Base-by-base conservation (phyloP, 768 basidiomycete species). In the Suillus decipiens region DNA sequence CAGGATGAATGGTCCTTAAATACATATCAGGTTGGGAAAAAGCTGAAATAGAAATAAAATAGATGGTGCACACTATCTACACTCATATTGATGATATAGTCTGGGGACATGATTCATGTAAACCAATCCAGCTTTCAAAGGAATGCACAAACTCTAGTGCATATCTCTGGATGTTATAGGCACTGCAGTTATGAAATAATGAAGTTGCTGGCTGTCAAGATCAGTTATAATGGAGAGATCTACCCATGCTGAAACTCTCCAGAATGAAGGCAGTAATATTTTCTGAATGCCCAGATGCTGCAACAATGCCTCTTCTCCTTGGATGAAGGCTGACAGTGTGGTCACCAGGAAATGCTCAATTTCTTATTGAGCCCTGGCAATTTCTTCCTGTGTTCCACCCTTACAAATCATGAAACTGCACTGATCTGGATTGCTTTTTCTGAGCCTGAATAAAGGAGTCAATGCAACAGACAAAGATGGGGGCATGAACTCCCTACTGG, bases 211-310 rank as follows among this genome's bases (percentile, higher is more conserved):
- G 53, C 33, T 54, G n/a, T 54, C 33, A n/a, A 33, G 51, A 34
- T 54, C 5, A 6, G 17, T 54, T 2, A n/a, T 54, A 33, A 54
- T 4, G 2, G 33, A n/a, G 19, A 54, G 33, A 54, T 54, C 33
- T n/a, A 54, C 5, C 51, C 11, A 11, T 33, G 51, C 51, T 0
- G 51, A 54, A 5, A 54, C 51, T 7, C 51, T 54, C 51, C 34
- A 54, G 7, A 33, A 54, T 3, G 33, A 54, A 5, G n/a, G n/a
- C n/a, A 1, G 45, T n/a, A 22, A 5, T 2, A 1, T 33, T 11
- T 34, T 12, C 33, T 53, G 0, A 6, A 34, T 5, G 17, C 10
- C 6, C 0, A 0, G 1, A 28, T 8, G 19, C 2, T 0, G 1
- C 42, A 53, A 53, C 19, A 5, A 1, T 2, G 0, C 2, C 19